A percentile compares a stretch with the other conserved stretches of the same genome.
These are phyloP conservation scores for Viridothelium virens DNA, from an alignment of 495 filamentous ascomycete species.

Conservation along the genomic window DNA sequence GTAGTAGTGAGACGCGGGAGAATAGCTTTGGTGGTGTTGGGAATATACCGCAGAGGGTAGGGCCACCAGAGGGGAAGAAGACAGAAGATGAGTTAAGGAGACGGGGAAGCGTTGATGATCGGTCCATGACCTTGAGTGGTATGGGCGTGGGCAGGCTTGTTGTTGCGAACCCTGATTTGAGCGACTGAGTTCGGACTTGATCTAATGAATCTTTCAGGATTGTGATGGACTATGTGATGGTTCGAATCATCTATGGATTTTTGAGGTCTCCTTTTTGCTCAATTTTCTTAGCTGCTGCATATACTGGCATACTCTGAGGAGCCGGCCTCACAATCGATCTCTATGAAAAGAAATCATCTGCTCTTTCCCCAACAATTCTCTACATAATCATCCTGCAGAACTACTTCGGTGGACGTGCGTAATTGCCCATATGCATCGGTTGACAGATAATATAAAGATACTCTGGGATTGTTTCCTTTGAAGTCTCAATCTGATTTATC, in stretches of 20 bases:
- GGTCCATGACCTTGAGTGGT: conserved; percentile 73
- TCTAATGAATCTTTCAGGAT: background rate
- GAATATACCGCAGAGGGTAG: conserved; percentile 41
- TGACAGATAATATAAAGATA: too few species aligned
- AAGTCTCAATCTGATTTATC: too few species aligned
- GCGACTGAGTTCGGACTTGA: conserved; percentile 41
- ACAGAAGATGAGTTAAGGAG: conserved; percentile 68
- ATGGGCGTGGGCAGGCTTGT: conserved; percentile 64
- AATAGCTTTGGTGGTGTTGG: conserved; percentile 49
- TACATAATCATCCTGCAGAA: background rate
- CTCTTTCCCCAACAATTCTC: background rate
- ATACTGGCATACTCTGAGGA: background rate
- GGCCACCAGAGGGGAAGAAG: conserved; percentile 45
- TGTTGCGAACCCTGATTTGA: conserved; percentile 87
- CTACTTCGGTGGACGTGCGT: background rate
- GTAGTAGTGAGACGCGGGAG: conserved; percentile 44
- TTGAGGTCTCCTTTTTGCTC: background rate
- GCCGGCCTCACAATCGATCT: background rate
- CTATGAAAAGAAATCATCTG: background rate
- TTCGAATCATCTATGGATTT: background rate
- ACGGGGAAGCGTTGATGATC: conserved; percentile 89
- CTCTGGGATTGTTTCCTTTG: too few species aligned
- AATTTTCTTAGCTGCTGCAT: background rate
- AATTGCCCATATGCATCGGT: background rate
- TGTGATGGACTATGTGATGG: background rate